Base-by-base conservation (phyloP, 2,329 filamentous ascomycete species). In the Endocalyx cinctus region DNA sequence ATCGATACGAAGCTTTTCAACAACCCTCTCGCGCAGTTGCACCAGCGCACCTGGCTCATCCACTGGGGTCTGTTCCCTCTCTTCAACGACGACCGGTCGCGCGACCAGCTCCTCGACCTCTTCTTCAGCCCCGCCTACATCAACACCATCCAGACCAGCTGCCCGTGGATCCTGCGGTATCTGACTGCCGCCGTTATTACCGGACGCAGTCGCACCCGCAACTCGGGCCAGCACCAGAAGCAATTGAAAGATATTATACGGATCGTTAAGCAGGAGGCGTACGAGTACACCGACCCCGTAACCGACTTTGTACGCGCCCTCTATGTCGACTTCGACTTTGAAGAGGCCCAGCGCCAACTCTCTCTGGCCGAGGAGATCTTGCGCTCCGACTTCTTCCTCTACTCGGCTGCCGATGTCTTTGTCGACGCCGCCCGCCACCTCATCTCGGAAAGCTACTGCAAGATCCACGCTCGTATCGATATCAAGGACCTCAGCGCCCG, bases 11-110 rank as follows among this genome's bases (percentile, higher is more conserved):
- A 88, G 61, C 81, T 97, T 43, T 96, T 95, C 77, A 92, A 83
- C 76, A 96, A 95, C 74, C 86, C 90, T 17, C 78, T 96, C 46
- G 89, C 86, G 40, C 92, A 98, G 70, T 83, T 98, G 43, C 84
- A 90, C 62, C 90, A 96, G 74, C 87, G 92, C 59, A 94, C 89
- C 38, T 95, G 90, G 87, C 74, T 98, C 55, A 84, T 95, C 54
- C 92, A 98, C 84, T 98, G 92, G 89, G 82, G 87, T 28, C 82
- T 98, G 42, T 98, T 97, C 79, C 90, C 92, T 42, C 89, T 96
- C 69, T 98, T 97, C 79, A 97, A 98, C 79, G 83, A 87, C 69
- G 90, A 97, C 55, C 75, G 80, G 47, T 87, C 87, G 38, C 87
- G 90, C 56, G 92, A 98, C 59, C 78, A 79, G 50, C 77, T 98